A percentile compares a stretch with the other conserved stretches of the same genome.
These are phyloP conservation scores for Adiantum capillusveneris DNA, from an alignment of 75 land plant species.

Conservation along the genomic window DNA sequence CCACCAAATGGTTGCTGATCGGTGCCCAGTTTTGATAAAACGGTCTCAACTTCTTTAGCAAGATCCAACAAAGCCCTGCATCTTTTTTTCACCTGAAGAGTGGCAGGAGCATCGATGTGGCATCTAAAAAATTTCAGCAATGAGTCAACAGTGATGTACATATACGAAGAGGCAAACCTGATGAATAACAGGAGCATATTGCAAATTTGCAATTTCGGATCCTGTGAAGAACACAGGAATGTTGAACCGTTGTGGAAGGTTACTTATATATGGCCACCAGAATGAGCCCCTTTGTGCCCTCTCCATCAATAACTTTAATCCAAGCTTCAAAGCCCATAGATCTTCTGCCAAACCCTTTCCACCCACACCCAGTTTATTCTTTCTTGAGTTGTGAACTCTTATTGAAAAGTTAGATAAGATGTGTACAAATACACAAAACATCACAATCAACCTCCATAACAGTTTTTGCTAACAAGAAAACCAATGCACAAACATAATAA, in stretches of 20 bases:
- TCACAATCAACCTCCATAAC: too few species aligned
- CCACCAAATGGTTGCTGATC: slow-evolving; percentile 68
- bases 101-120: background rate
- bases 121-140: too few species aligned
- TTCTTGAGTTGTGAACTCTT: slow-evolving; percentile 36
- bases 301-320: slow-evolving; percentile 73
- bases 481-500: too few species aligned
- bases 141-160: too few species aligned
- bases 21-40: slow-evolving; percentile 19
- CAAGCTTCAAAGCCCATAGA: slow-evolving; percentile 84
- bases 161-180: slow-evolving; percentile 33
- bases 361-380: slow-evolving; percentile 9
- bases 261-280: slow-evolving; percentile 97
- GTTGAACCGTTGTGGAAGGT: slow-evolving; percentile 67
- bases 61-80: slow-evolving; percentile 57
- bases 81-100: slow-evolving; percentile 58
- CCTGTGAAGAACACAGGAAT: slow-evolving; percentile 75
- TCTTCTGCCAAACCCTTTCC: slow-evolving; percentile 83
- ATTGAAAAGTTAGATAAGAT: slow-evolving; percentile 22
- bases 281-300: slow-evolving; percentile 61
- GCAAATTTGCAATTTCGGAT: slow-evolving; percentile 67
- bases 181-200: slow-evolving; percentile 71
- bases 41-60: slow-evolving; percentile 34
- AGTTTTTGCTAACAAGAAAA: too few species aligned
- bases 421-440: too few species aligned